Base-by-base conservation (phyloP, 768 basidiomycete genomes). In the Rhizopogon salebrosus region DNA sequence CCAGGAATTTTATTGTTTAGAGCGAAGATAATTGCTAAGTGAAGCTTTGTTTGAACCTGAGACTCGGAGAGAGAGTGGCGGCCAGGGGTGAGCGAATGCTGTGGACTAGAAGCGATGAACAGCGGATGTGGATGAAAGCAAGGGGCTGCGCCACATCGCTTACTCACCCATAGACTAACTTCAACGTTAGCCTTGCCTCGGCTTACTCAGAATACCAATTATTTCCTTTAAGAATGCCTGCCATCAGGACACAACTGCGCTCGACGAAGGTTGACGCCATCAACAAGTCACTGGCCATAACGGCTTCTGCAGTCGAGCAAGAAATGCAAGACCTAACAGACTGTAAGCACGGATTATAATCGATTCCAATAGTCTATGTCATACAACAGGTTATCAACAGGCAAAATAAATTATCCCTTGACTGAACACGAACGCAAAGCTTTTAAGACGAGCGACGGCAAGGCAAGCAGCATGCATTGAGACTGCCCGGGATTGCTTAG, bases 381-480 rank as follows among this genome's bases (percentile, higher is more conserved):
- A 24, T 7, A 11, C 7, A 18, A 26, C 29, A 13, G 14, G 18
- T 34, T 7, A 35, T 24, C 26, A 42, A n/a, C 29, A 62, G 61
- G 54, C 23, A 14, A 43, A 11, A 49, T 55, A 0, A 20, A 45
- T 3, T 62, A 62, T 42, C 64, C 65, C 0, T 24, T 55, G 24
- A 50, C 49, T 6, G 40, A 49, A 18, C 29, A 49, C 3, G 49
- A 60, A 22, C 58, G 68, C 18, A 43, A 36, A n/a, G 18, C 58
- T 3, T 70, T 66, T 51, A 59, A 49, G n/a, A 69, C 61, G 3
- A 45, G 14, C 7, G 54, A 59, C 9, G 67, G 70, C 46, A 71
- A 70, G 59, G 70, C 60, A 51, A 52, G 52, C 26, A 52, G 48
- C 23, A 14, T 36, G 24, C 55, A n/a, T 29, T 20, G 16, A 3